Conservation (phyloP, 2,329 filamentous ascomycete genomes). For the Alternaria alternata region DNA sequence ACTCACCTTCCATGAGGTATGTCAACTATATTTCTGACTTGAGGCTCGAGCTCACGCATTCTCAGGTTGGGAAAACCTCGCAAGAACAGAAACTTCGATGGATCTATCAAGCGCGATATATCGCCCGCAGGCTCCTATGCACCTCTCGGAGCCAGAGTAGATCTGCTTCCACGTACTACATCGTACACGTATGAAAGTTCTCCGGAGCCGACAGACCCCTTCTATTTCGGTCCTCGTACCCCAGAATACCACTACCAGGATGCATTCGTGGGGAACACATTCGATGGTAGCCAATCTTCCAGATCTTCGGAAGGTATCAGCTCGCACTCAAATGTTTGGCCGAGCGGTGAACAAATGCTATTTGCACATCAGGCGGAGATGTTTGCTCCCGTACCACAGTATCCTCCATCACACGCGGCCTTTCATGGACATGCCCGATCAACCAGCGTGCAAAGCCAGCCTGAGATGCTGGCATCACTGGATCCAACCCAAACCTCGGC, state of each 20-base stretch:
- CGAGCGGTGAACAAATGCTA: constrained; percentile 45
- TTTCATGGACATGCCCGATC: constrained; percentile 38
- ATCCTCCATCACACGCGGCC: constrained; percentile 27
- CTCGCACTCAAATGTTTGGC: constrained; percentile 40
- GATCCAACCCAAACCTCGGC: constrained; percentile 36
- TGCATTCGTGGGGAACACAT: constrained; percentile 37
- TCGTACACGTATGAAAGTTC: constrained; percentile 45
- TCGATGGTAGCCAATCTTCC: constrained; percentile 46
- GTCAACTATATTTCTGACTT: not conserved
- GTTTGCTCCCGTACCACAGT: constrained; percentile 39
- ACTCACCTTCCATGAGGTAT: constrained; percentile 52
- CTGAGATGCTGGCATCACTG: constrained; percentile 41
- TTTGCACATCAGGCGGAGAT: constrained; percentile 38
- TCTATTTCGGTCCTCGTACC: constrained; percentile 46
- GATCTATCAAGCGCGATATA: constrained; percentile 45
- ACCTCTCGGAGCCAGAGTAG: constrained; percentile 38
- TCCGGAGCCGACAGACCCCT: constrained; percentile 46
- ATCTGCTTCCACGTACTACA: constrained; percentile 44
- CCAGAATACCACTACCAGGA: constrained; percentile 48
- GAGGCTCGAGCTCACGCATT: constrained; percentile 23
- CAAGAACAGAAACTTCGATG: constrained; percentile 49
- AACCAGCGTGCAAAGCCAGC: constrained; percentile 43
- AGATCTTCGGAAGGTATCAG: constrained; percentile 41
- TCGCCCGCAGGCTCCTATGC: constrained; percentile 45
- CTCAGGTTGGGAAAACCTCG: constrained; percentile 47